Percentiles rank a stretch among this genome's conserved stretches.
Evolutionary conservation across 495 filamentous ascomycete species (phyloP).

Genomic region (Massariosphaeria phaeospora): DNA sequence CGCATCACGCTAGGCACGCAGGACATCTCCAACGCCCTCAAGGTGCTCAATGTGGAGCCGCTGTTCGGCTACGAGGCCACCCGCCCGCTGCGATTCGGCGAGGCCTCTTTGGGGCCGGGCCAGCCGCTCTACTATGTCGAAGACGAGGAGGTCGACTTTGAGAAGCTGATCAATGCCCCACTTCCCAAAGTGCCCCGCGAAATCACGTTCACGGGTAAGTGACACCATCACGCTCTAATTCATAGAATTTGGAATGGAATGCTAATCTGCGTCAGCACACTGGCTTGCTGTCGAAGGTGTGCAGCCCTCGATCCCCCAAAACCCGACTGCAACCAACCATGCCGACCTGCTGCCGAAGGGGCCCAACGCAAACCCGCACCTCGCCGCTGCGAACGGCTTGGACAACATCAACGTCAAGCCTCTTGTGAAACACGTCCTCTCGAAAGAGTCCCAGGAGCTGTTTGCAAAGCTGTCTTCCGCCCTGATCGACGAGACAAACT

Average conservation of each 20-base stretch:
- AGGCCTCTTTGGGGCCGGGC: conserved; percentile 88
- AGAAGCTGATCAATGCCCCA: conserved; percentile 95
- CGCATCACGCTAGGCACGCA: conserved; percentile 78
- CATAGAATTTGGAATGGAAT: too few relatives aligned
- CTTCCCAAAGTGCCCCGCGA: conserved; percentile 93
- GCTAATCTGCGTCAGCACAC: too few relatives aligned
- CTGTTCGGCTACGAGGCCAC: conserved; percentile 92
- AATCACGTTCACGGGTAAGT: conserved; percentile 75
- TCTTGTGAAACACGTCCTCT: conserved; percentile 88
- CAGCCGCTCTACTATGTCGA: conserved; percentile 96
- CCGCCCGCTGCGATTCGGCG: conserved; percentile 80
- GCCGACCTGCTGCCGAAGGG: conserved; percentile 86
- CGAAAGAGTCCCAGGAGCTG: conserved; percentile 93
- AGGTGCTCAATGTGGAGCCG: conserved; percentile 85
- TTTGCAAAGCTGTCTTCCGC: conserved; percentile 89
- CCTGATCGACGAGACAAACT: conserved; percentile 74
- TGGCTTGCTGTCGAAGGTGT: conserved; percentile 96
- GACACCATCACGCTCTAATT: too few relatives aligned
- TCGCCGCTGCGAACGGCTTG: conserved; percentile 75
- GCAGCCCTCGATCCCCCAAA: conserved; percentile 91
- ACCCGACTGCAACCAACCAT: conserved; percentile 79
- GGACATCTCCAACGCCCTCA: conserved; percentile 77
- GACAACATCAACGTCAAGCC: conserved; percentile 82
- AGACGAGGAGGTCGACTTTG: conserved; percentile 97
- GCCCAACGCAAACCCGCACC: conserved; percentile 71